phyloP scores from a whole-genome alignment of 176 grass and related monocot genomes.

The Tillandsia fasciculata region DNA sequence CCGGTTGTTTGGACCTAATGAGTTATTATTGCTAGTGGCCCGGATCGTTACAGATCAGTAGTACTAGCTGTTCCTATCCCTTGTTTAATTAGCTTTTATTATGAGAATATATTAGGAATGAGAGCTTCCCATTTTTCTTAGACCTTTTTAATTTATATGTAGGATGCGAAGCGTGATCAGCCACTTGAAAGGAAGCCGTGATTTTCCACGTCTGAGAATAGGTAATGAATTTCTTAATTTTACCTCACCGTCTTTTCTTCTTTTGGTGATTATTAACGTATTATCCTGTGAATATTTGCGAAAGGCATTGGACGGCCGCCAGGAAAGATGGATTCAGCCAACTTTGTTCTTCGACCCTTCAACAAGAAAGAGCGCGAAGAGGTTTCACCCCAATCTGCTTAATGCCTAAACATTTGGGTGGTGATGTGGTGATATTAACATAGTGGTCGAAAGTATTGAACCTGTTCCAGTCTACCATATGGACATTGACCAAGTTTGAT shows the following conservation, averaged over 20 bases:
- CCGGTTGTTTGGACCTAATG: too few relatives aligned
- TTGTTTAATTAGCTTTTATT: neutral
- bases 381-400: conserved; percentile 24
- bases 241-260: neutral
- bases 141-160: neutral
- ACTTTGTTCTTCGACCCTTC: conserved; percentile 72
- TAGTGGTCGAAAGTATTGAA: too few relatives aligned
- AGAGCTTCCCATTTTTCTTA: neutral
- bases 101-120: neutral
- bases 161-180: conserved; percentile 93
- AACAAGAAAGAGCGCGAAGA: conserved; percentile 71
- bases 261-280: neutral
- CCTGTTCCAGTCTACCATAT: too few relatives aligned
- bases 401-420: neutral
- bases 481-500: too few relatives aligned
- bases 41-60: neutral
- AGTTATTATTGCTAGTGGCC: too few relatives aligned
- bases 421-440: neutral
- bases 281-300: conserved; percentile 6
- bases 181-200: conserved; percentile 69
- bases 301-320: conserved; percentile 80
- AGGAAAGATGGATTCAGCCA: conserved; percentile 93
- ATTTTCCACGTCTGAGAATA: conserved; percentile 84
- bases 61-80: neutral
- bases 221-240: conserved; percentile 18